Evolutionary conservation across 2,329 filamentous ascomycete genomes (phyloP).

Genomic region (Dactylonectria macrodidyma): DNA sequence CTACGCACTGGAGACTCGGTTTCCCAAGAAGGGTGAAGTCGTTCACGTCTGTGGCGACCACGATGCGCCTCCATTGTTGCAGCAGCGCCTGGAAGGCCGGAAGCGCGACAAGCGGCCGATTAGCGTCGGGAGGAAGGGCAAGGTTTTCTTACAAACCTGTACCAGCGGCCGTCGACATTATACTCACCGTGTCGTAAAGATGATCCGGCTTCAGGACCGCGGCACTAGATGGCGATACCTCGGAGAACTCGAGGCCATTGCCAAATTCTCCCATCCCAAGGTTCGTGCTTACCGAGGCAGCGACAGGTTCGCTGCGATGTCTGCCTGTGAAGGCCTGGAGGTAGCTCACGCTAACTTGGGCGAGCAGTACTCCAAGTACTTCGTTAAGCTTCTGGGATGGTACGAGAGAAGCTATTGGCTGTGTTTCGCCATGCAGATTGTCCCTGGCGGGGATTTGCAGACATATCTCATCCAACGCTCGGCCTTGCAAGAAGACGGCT

Average conservation of each 20-base stretch:
- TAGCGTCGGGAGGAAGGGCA: slow-evolving; percentile 34
- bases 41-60: slow-evolving; percentile 31
- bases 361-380: slow-evolving; percentile 40
- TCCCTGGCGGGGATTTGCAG: slow-evolving; percentile 40
- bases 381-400: slow-evolving; percentile 46
- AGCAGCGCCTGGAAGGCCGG: slow-evolving; percentile 34
- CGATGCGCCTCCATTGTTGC: slow-evolving; percentile 24
- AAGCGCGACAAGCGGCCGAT: slow-evolving; percentile 24
- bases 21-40: slow-evolving; percentile 18
- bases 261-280: slow-evolving; percentile 42
- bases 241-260: slow-evolving; percentile 41
- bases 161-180: slow-evolving; percentile 14
- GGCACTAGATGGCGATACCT: slow-evolving; percentile 24
- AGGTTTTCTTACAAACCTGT: slow-evolving; percentile 36
- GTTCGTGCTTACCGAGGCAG: background rate
- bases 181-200: slow-evolving; percentile 38
- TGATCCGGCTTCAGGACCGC: slow-evolving; percentile 28
- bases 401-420: slow-evolving; percentile 32
- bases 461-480: slow-evolving; percentile 24
- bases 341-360: background rate
- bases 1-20: slow-evolving; percentile 23
- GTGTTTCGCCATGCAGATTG: slow-evolving; percentile 47
- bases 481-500: slow-evolving; percentile 35
- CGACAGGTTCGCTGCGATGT: background rate
- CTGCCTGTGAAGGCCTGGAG: background rate